Conservation (phyloP, 1,139 yeast species). For the Kluyveromyces sp. region DNA sequence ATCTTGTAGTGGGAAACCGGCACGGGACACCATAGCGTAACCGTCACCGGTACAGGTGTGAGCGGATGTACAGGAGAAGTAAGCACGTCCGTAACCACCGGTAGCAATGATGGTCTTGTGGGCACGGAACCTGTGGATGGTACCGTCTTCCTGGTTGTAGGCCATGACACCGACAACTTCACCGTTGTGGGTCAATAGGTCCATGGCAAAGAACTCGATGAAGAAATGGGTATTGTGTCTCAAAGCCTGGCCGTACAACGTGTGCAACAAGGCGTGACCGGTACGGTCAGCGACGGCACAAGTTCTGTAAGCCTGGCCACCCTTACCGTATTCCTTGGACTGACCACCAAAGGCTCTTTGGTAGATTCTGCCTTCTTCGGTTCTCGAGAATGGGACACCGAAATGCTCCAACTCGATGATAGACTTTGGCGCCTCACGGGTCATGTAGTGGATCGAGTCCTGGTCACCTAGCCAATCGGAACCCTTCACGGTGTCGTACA, state of each 20-base stretch:
- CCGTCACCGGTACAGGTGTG: constrained; percentile 99
- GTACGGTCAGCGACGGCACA: constrained; percentile 99
- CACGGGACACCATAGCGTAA: constrained; percentile 95
- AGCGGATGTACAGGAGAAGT: constrained; percentile 97
- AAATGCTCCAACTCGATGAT: constrained; percentile 95
- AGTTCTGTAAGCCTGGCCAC: constrained; percentile 98
- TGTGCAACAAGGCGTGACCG: constrained; percentile 94
- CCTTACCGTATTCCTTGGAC: constrained; percentile 90
- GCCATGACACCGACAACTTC: constrained; percentile 96
- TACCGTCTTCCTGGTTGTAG: constrained; percentile 97
- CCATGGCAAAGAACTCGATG: constrained; percentile 95
- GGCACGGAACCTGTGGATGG: constrained; percentile 94
- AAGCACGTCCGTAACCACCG: constrained; percentile 98
- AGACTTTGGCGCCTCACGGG: constrained; percentile 94
- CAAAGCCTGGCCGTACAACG: constrained; percentile 92
- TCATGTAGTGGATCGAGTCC: constrained; percentile 98
- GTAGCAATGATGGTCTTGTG: constrained; percentile 96
- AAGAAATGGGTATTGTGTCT: constrained; percentile 97
- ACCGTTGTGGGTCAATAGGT: constrained; percentile 90
- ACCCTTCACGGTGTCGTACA: constrained; percentile 99
- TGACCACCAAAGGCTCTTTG: constrained; percentile 99
- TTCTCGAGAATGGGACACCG: constrained; percentile 98
- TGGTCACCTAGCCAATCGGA: constrained; percentile 99
- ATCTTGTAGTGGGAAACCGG: constrained; percentile 96
- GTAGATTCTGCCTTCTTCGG: constrained; percentile 92